Evolutionary conservation across 1,284 basidiomycete genomes (phyloP).

Genomic region (Testicularia cyperi): DNA sequence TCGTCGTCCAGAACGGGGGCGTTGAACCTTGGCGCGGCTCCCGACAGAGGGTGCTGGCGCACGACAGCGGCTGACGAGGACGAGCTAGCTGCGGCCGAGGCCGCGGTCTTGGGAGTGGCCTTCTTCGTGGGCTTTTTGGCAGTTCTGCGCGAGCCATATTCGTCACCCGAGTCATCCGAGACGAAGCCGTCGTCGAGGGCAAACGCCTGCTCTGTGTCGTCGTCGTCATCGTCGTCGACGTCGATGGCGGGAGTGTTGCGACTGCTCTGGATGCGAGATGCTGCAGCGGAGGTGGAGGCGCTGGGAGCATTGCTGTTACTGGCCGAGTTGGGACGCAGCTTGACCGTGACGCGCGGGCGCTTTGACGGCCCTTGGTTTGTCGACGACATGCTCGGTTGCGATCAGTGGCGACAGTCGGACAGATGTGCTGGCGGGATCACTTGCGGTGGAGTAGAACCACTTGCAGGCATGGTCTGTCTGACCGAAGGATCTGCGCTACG

Average conservation of each 20-base stretch:
- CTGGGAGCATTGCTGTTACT: slow-evolving; percentile 12
- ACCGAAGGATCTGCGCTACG: too few species aligned
- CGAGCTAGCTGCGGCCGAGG: background rate
- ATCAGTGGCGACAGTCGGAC: too few species aligned
- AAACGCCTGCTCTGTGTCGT: slow-evolving; percentile 21
- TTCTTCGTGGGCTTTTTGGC: slow-evolving; percentile 5
- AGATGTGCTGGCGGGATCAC: too few species aligned
- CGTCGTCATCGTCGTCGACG: slow-evolving; percentile 14
- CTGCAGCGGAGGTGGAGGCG: slow-evolving; percentile 15
- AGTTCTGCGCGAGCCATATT: slow-evolving; percentile 13
- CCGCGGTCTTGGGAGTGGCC: slow-evolving; percentile 1
- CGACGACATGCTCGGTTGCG: background rate
- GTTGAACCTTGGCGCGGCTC: slow-evolving; percentile 31
- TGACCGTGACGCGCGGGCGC: slow-evolving; percentile 33
- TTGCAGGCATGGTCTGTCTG: too few species aligned
- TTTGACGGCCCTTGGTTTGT: background rate
- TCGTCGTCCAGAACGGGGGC: slow-evolving; percentile 32
- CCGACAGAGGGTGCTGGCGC: slow-evolving; percentile 34
- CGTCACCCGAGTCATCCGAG: slow-evolving; percentile 36
- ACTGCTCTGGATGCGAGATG: slow-evolving; percentile 18
- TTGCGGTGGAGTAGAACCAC: too few species aligned
- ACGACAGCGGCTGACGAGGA: slow-evolving; percentile 4
- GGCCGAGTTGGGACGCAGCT: slow-evolving; percentile 22
- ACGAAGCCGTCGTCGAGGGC: slow-evolving; percentile 27
- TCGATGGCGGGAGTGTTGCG: slow-evolving; percentile 7